Evolutionary conservation across 306 rosid species (phyloP), one percentile per base, ranked within the genome.

Genomic region (Glycine tomentella): DNA sequence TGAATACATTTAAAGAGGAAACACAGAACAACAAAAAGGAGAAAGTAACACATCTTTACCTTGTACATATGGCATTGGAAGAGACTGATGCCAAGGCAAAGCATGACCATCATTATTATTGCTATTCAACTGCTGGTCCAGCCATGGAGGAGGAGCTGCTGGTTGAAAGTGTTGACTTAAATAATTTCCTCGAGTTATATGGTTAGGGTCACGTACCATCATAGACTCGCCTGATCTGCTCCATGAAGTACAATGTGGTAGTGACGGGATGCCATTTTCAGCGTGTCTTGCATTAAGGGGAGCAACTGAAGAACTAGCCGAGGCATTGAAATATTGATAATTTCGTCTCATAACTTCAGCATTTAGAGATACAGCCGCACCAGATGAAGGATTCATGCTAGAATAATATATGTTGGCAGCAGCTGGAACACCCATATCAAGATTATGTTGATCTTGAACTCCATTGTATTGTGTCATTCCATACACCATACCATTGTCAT

Each of bases 151-250:
- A 25, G 82, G 76, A 63, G 90, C 82, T 33, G 85, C 86, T 6
- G 87, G 88, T 75, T 85, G 93, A 87, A 89, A 85, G 81, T 72
- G 90, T 59, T 83, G 97, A 10, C 94, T 86, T 63, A 84, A 69
- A 82, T 85, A 90, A 81, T 86, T 90, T 83, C 84, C 90, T 75
- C 57, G 89, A 83, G 74, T 87, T 77, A 82, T 34, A 82, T 78
- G 92, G 80, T 69, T 89, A 70, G 78, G 87, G 25, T 86, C 89
- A 72, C 74, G 83, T 69, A 59, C 64, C 78, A 80, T 68, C 53
- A 77, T 59, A 79, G 89, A 64, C 74, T 84, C 87, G 75, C 77
- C 83, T 48, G 86, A 68, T 57, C 93, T 78, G 69, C 70, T 80
- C 87, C 88, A 20, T 36, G 74, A 66, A 80, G 72, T 87, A 64